Evolutionary conservation across 768 basidiomycete species (phyloP).

Genomic region (Cystobasidium onofrii): DNA sequence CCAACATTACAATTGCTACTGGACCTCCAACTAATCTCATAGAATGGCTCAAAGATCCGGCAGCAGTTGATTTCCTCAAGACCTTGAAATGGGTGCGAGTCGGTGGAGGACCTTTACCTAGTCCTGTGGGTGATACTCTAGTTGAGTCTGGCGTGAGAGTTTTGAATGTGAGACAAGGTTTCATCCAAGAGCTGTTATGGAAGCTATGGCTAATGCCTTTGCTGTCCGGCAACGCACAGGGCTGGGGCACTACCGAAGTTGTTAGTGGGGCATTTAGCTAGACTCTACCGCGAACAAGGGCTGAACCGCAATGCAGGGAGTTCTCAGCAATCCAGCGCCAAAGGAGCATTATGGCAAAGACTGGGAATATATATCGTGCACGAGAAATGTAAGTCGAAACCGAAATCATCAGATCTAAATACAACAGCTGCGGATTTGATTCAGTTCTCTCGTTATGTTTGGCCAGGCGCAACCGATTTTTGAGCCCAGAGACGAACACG

Average conservation of each 20-base stretch:
- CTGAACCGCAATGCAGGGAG: neutral
- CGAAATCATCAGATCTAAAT: no score
- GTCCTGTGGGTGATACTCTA: conserved; percentile 1
- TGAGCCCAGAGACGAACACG: conserved; percentile 4
- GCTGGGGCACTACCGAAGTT: conserved; percentile 22
- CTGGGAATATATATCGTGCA: conserved; percentile 15
- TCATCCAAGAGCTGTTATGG: no score
- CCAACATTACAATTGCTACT: neutral
- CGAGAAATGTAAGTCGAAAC: neutral
- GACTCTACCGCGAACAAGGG: neutral
- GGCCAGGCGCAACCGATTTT: conserved; percentile 9
- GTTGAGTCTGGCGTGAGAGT: neutral
- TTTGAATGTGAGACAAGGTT: neutral
- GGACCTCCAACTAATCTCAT: neutral
- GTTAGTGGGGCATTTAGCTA: neutral
- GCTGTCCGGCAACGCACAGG: no score
- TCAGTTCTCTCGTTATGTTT: neutral
- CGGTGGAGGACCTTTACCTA: neutral
- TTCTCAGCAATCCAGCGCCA: conserved; percentile 5
- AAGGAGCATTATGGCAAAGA: conserved; percentile 5
- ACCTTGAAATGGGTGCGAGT: conserved; percentile 1
- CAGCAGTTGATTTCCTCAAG: conserved; percentile 6
- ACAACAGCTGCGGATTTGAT: no score
- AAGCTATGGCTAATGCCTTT: no score
- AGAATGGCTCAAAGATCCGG: conserved; percentile 2